These are phyloP conservation scores for Neospora caninum DNA, from an alignment of 169 alveolate genomes.

Conservation along the genomic window DNA sequence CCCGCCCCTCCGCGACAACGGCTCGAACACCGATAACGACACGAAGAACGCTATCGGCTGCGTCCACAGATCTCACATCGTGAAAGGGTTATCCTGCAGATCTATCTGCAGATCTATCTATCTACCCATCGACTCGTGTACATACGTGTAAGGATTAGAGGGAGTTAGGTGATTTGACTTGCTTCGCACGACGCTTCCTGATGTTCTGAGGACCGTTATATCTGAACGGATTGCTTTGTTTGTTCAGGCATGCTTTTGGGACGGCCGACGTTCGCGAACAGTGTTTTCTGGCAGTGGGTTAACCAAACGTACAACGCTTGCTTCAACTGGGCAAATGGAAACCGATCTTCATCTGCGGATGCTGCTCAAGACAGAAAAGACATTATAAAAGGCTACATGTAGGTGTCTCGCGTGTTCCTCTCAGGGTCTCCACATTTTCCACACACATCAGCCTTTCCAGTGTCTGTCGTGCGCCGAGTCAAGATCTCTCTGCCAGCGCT, in stretches of 20 bases:
- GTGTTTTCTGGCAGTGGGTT: slow-evolving; percentile 70
- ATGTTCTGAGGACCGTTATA: too few relatives aligned
- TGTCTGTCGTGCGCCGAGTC: background rate
- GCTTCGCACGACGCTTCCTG: too few relatives aligned
- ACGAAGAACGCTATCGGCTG: too few relatives aligned
- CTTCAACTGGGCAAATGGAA: slow-evolving; percentile 64
- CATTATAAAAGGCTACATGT: slow-evolving; percentile 48
- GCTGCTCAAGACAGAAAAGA: slow-evolving; percentile 12
- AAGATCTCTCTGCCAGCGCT: background rate
- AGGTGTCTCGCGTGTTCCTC: background rate
- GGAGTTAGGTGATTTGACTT: too few relatives aligned
- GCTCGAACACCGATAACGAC: too few relatives aligned
- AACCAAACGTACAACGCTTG: slow-evolving; percentile 68
- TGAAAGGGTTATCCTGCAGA: too few relatives aligned
- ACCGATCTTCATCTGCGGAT: background rate
- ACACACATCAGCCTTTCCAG: background rate
- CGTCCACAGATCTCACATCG: too few relatives aligned
- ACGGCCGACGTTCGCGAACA: slow-evolving; percentile 43
- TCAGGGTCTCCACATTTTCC: background rate
- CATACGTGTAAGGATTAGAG: too few relatives aligned
- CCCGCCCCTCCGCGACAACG: too few relatives aligned
- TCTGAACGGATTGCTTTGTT: background rate
- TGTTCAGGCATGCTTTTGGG: slow-evolving; percentile 49
- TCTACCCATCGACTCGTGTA: too few relatives aligned
- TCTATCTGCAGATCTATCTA: too few relatives aligned